Conservation (phyloP, 2,329 filamentous ascomycete genomes). For the Ceratocystis cubensis region DNA sequence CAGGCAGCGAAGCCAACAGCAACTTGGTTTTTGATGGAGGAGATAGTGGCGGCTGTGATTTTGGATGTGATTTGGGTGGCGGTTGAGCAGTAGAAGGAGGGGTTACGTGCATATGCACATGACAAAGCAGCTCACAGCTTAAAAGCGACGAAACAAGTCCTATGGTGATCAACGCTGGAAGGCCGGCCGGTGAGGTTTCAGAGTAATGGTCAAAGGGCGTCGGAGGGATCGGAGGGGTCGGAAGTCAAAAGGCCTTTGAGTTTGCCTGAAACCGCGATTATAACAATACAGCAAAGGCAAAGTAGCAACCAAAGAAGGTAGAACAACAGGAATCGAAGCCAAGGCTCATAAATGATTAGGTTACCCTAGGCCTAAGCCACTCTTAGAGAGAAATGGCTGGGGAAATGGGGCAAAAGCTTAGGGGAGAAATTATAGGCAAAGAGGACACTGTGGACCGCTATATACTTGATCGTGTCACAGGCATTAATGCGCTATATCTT, state of each 20-base stretch:
- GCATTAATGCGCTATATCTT: not conserved
- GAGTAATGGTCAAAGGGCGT: not conserved
- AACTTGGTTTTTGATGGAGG: not conserved
- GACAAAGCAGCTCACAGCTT: constrained; percentile 21
- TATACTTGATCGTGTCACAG: not conserved
- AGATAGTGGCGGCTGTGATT: not conserved
- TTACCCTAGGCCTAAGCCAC: too few relatives aligned
- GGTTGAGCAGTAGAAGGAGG: constrained; percentile 20
- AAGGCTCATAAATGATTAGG: too few relatives aligned
- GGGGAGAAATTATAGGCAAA: too few relatives aligned
- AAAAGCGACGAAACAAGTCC: constrained; percentile 20
- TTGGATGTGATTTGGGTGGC: constrained; percentile 15
- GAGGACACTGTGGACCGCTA: too few relatives aligned
- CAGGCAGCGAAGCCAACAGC: not conserved
- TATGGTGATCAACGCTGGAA: constrained; percentile 17
- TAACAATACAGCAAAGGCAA: too few relatives aligned
- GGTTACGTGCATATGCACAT: constrained; percentile 20
- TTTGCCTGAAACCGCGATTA: not conserved
- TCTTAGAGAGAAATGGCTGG: too few relatives aligned
- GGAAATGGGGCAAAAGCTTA: not conserved
- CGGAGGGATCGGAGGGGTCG: not conserved
- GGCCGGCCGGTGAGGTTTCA: not conserved
- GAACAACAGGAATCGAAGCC: too few relatives aligned
- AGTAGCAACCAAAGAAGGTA: too few relatives aligned
- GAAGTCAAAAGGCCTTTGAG: not conserved